Conservation (phyloP, 768 basidiomycete species). For the Amanita rimosa region DNA sequence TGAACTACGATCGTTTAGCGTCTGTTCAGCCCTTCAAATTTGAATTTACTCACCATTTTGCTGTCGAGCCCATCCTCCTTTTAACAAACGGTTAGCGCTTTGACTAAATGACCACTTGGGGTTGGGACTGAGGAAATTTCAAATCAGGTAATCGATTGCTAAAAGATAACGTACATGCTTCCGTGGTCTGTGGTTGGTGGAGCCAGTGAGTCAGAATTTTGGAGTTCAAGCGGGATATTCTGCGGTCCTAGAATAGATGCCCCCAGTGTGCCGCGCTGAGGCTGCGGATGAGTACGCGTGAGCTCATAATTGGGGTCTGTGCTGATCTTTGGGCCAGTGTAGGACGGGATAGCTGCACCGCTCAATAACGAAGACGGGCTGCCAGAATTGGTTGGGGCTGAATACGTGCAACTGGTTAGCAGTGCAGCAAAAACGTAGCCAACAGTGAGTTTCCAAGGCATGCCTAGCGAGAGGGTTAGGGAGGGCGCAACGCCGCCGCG, state of each 20-base stretch:
- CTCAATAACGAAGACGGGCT: not conserved
- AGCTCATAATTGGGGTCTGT: slow-evolving; percentile 33
- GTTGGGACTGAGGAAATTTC: slow-evolving; percentile 22
- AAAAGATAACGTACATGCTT: slow-evolving; percentile 21
- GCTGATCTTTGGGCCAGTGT: slow-evolving; percentile 19
- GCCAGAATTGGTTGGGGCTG: not conserved
- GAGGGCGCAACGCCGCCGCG: not conserved
- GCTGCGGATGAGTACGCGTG: slow-evolving; percentile 15
- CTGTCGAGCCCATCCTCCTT: slow-evolving; percentile 51
- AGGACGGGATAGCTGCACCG: not conserved
- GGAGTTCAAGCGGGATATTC: slow-evolving; percentile 26
- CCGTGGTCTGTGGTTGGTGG: slow-evolving; percentile 35
- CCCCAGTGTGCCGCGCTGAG: slow-evolving; percentile 28
- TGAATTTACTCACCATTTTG: slow-evolving; percentile 29
- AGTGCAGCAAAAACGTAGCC: not conserved
- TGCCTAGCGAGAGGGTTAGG: not conserved
- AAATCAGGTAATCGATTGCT: not conserved
- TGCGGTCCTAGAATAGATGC: slow-evolving; percentile 30
- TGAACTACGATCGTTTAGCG: slow-evolving; percentile 18
- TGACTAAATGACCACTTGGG: slow-evolving; percentile 48
- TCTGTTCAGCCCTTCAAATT: not conserved
- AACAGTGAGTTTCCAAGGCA: not conserved
- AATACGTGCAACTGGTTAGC: not conserved
- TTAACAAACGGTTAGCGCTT: slow-evolving; percentile 44
- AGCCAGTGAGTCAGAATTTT: slow-evolving; percentile 33